A percentile compares a stretch with the other conserved stretches of the same genome.
phyloP scores from a whole-genome alignment of 1,139 yeast genomes.

The Fermentozyma sake region DNA sequence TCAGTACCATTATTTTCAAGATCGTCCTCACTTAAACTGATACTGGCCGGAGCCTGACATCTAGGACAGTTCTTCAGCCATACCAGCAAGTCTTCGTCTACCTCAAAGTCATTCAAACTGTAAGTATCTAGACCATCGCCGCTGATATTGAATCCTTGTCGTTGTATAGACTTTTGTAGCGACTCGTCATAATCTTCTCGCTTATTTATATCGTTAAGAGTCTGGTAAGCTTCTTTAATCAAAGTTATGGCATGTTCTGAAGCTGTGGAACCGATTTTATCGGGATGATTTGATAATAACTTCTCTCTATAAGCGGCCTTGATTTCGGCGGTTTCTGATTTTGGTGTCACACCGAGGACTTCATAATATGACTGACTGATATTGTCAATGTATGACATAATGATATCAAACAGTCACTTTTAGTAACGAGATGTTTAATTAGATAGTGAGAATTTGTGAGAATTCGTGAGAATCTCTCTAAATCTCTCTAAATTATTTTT shows the following conservation, averaged over 20 bases:
- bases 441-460: too few species aligned
- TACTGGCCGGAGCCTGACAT: slow-evolving; percentile 55
- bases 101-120: slow-evolving; percentile 57
- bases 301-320: slow-evolving; percentile 57
- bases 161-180: slow-evolving; percentile 33
- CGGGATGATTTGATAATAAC: slow-evolving; percentile 72
- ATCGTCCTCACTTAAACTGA: slow-evolving; percentile 56
- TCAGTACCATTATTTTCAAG: slow-evolving; percentile 47
- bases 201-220: slow-evolving; percentile 35
- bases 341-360: slow-evolving; percentile 43
- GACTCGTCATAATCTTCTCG: slow-evolving; percentile 48
- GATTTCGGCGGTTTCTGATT: slow-evolving; percentile 38
- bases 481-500: too few species aligned
- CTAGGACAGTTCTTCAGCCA: slow-evolving; percentile 68
- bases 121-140: slow-evolving; percentile 68
- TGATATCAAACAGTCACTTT: too few species aligned
- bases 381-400: slow-evolving; percentile 6
- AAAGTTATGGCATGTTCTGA: slow-evolving; percentile 24
- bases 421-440: slow-evolving; percentile 1
- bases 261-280: slow-evolving; percentile 35
- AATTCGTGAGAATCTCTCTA: too few species aligned
- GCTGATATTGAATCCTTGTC: slow-evolving; percentile 45
- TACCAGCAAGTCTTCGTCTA: slow-evolving; percentile 7
- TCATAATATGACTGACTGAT: slow-evolving; percentile 37
- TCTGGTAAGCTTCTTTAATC: slow-evolving; percentile 58